Percentiles rank a stretch among this genome's conserved stretches.
Evolutionary conservation across 2,329 filamentous ascomycete genomes (phyloP).

Genomic region (Tolypocladium pustulatum): DNA sequence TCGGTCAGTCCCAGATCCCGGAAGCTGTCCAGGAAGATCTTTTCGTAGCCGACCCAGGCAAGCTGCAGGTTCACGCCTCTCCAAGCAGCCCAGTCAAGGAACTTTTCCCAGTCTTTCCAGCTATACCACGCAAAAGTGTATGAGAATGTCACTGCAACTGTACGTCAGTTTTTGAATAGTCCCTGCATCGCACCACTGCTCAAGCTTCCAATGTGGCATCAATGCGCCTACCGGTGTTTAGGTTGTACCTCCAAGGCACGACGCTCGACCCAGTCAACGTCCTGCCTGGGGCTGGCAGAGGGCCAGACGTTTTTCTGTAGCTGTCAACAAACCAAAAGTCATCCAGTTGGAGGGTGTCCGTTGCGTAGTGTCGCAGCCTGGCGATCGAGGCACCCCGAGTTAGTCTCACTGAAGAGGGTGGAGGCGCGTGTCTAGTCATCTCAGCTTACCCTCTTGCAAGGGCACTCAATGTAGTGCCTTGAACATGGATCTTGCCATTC

Average conservation of each 20-base stretch:
- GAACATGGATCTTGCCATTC: slow-evolving; percentile 7
- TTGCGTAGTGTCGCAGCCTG: slow-evolving; percentile 11
- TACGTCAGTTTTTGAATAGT: not conserved
- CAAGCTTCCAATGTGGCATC: not conserved
- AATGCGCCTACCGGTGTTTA: slow-evolving; percentile 30
- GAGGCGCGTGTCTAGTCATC: too few relatives aligned
- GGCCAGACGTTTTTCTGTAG: not conserved
- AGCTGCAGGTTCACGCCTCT: slow-evolving; percentile 40
- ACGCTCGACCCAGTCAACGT: slow-evolving; percentile 7
- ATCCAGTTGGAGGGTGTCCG: slow-evolving; percentile 7
- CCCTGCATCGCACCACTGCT: not conserved
- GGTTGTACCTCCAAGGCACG: slow-evolving; percentile 27
- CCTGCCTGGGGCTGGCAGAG: slow-evolving; percentile 2
- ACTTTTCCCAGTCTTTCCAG: slow-evolving; percentile 42
- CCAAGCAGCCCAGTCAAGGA: slow-evolving; percentile 42
- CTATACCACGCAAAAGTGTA: slow-evolving; percentile 39
- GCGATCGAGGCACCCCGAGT: not conserved
- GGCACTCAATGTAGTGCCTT: slow-evolving; percentile 10
- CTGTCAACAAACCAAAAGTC: slow-evolving; percentile 9
- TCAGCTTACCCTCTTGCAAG: slow-evolving; percentile 9
- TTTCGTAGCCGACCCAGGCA: slow-evolving; percentile 41
- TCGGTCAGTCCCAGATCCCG: slow-evolving; percentile 31
- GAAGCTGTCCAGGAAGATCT: slow-evolving; percentile 37
- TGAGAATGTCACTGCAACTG: slow-evolving; percentile 34
- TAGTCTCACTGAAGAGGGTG: not conserved